These are phyloP conservation scores for Coemansia sp. DNA, from an alignment of 192 early-diverging fungal species.

Conservation along the genomic window DNA sequence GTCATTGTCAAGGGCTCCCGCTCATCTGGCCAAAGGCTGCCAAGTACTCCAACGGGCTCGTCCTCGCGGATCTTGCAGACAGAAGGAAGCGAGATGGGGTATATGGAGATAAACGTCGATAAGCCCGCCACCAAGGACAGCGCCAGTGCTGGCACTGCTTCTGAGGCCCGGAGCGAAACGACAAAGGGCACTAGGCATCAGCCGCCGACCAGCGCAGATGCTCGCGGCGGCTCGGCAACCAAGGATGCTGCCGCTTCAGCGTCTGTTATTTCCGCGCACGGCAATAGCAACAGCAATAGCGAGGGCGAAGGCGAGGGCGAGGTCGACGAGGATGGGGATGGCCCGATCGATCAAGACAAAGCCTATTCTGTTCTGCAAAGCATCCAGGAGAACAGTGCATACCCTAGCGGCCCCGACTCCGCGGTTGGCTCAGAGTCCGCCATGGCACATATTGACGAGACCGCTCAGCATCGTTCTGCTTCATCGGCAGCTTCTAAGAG, in stretches of 20 bases:
- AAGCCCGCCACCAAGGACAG: slow-evolving; percentile 8
- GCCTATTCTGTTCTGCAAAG: slow-evolving; percentile 6
- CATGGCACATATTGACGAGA: neutral
- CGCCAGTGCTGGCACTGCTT: neutral
- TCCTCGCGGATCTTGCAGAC: slow-evolving; percentile 35
- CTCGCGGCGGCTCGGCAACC: neutral
- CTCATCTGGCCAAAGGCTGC: slow-evolving; percentile 10
- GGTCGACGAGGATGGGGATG: no score
- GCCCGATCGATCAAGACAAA: neutral
- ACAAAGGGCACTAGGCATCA: neutral
- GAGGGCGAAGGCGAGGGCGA: no score
- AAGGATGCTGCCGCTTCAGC: neutral
- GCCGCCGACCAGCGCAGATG: neutral
- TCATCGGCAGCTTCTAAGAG: neutral
- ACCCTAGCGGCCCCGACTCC: neutral
- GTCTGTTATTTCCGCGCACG: neutral
- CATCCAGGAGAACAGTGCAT: slow-evolving; percentile 21
- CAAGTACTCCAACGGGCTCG: slow-evolving; percentile 13
- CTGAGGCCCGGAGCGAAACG: neutral
- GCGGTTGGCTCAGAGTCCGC: slow-evolving; percentile 8
- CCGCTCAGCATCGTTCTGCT: neutral
- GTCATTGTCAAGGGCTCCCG: slow-evolving; percentile 42
- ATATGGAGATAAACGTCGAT: slow-evolving; percentile 43
- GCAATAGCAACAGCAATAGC: no score
- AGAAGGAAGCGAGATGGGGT: slow-evolving; percentile 32